Conservation (phyloP, 176 grass and related monocot species). For the Hsuehochloa calcarea region DNA sequence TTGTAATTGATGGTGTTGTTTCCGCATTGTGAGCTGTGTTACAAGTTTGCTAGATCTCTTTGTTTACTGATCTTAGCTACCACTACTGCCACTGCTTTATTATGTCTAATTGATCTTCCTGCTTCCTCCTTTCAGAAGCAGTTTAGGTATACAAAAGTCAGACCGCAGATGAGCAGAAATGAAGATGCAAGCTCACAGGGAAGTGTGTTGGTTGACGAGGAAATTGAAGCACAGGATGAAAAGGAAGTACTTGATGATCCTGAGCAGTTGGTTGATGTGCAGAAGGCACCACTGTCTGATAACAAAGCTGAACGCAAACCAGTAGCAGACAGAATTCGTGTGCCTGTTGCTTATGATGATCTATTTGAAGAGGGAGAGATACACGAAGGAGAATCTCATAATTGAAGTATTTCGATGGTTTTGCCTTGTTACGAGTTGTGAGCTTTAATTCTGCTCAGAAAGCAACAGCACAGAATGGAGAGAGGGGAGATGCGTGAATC, state of each 20-base stretch:
- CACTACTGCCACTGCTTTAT: background rate
- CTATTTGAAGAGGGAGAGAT: conserved; percentile 94
- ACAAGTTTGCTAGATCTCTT: background rate
- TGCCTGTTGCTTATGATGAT: conserved; percentile 85
- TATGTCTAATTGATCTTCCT: conserved; percentile 26
- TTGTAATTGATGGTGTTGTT: conserved; percentile 7
- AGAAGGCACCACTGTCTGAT: conserved; percentile 31
- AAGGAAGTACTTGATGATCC: conserved; percentile 44
- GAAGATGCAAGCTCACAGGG: conserved; percentile 63
- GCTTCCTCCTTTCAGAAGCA: conserved; percentile 70
- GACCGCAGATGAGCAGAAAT: conserved; percentile 42
- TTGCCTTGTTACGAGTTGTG: background rate
- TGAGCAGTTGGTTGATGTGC: conserved; percentile 42
- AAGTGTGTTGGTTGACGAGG: conserved; percentile 43
- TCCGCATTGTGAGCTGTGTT: background rate
- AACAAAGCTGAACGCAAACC: conserved; percentile 46
- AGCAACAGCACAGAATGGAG: background rate
- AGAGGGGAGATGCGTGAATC: background rate
- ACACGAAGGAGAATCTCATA: conserved; percentile 40
- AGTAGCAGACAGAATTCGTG: conserved; percentile 65
- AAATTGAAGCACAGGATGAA: conserved; percentile 35
- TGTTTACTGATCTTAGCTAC: background rate
- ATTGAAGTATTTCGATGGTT: conserved; percentile 23
- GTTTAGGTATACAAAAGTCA: conserved; percentile 53
- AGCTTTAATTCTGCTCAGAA: conserved; percentile 1